phyloP scores from a whole-genome alignment of 139 green algal species.

The Volvox reticuliferus region DNA sequence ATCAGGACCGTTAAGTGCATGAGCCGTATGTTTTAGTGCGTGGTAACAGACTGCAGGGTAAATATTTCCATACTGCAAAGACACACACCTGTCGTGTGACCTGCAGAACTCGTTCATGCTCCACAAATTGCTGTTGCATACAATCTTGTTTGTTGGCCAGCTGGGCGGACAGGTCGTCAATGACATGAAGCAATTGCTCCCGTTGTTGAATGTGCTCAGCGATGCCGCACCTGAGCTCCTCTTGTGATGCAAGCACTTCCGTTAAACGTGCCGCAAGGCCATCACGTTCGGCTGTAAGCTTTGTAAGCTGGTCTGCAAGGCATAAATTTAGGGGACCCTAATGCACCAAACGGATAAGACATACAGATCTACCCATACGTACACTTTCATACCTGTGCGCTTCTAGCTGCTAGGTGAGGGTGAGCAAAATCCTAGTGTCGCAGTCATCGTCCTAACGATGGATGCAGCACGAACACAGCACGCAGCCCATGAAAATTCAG shows the following conservation, averaged over 20 bases:
- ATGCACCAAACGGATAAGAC: neutral
- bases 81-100: constrained; percentile 6
- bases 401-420: no score
- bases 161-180: constrained; percentile 24
- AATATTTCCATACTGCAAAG: no score
- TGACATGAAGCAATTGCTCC: neutral
- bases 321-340: no score
- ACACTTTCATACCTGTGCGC: neutral
- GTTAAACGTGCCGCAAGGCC: neutral
- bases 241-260: neutral
- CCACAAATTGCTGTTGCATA: neutral
- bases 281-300: neutral
- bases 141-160: neutral
- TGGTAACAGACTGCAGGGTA: no score
- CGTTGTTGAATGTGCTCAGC: neutral
- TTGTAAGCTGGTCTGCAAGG: neutral
- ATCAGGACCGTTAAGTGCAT: no score
- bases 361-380: neutral
- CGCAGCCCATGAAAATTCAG: no score
- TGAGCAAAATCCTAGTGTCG: no score
- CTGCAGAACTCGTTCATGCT: neutral
- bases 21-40: no score
- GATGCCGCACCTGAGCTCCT: constrained; percentile 3
- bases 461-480: no score
- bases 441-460: no score